Conservation (phyloP, 2,329 filamentous ascomycete species). For the Taxawa tesnikishii region DNA sequence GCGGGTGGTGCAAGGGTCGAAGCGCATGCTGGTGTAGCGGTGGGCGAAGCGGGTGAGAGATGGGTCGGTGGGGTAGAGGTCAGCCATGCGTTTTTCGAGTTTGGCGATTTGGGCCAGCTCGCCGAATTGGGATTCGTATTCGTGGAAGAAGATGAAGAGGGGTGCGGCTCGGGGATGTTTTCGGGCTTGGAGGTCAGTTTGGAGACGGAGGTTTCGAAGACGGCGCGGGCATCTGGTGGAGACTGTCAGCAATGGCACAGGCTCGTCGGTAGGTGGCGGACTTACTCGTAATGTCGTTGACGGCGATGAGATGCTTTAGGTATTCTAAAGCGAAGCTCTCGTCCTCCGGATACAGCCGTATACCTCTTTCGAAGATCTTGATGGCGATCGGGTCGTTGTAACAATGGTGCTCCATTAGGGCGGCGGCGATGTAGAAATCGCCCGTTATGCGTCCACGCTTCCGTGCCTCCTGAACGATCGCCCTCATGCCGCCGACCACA, state of each 20-base stretch:
- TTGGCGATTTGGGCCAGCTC: slow-evolving; percentile 84
- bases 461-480: slow-evolving; percentile 80
- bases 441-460: slow-evolving; percentile 79
- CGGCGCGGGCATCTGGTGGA: slow-evolving; percentile 71
- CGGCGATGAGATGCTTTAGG: slow-evolving; percentile 83
- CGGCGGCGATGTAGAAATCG: slow-evolving; percentile 89
- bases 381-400: slow-evolving; percentile 88
- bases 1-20: slow-evolving; percentile 71
- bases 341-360: slow-evolving; percentile 87
- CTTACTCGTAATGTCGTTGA: slow-evolving; percentile 88
- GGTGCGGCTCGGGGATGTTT: slow-evolving; percentile 60
- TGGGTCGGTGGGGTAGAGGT: slow-evolving; percentile 84
- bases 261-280: slow-evolving; percentile 14
- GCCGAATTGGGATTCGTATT: slow-evolving; percentile 88
- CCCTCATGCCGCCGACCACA: slow-evolving; percentile 58
- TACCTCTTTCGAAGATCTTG: slow-evolving; percentile 91
- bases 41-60: slow-evolving; percentile 62
- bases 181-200: slow-evolving; percentile 68
- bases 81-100: slow-evolving; percentile 82
- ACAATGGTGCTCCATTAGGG: slow-evolving; percentile 86
- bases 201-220: slow-evolving; percentile 89
- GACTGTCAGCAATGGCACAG: slow-evolving; percentile 8
- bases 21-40: slow-evolving; percentile 56
- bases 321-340: slow-evolving; percentile 92
- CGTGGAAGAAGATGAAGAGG: slow-evolving; percentile 84